Base-by-base conservation (phyloP, 768 basidiomycete genomes). In the Lentinula guzmanii region DNA sequence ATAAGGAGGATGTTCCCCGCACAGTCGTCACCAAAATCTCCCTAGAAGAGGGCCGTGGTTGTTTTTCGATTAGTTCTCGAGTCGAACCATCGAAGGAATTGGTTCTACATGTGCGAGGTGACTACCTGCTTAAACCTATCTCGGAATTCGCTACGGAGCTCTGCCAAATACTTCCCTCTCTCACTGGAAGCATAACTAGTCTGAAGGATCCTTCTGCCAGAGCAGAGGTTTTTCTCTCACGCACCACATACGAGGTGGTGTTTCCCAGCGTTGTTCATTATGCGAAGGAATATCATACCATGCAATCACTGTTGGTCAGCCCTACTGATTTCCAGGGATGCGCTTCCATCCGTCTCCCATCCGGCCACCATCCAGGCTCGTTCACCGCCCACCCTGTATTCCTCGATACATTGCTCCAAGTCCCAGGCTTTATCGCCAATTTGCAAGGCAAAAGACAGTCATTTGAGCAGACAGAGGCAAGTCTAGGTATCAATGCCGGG, bases 231-330 rank as follows among this genome's bases (percentile, higher is more conserved):
- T 86, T 87, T 69, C 79, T 77, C 2, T 76, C 80, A 18, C 82
- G 79, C 41, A 83, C 82, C 0, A 70, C 79, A 0, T 91, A 91
- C 68, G 81, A 88, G 45, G 76, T 85, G 41, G 81, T 90, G 54
- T 90, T 90, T 65, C 80, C 87, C 21, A 82, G 86, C 6, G 77
- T 90, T 51, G 89, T 91, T 28, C 76, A 81, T 15, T 91, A 91
- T 65, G 76, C 81, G 1, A 69, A 76, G 37, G 71, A 76, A 33
- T 90, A 86, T 68, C 87, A 79, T 28, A 80, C 83, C 13, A 80
- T 91, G 60, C 75, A 77, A 61, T 77, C 78, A 0, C 71, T 91
- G 35, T 78, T 78, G 5, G 74, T 90, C 59, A 73, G 77, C 55
- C 57, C 76, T 2, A 72, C 77, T 59, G 78, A 77, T 11, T 74